These are phyloP conservation scores for Monosporascus sp. DNA, from an alignment of 2,329 filamentous ascomycete genomes.

Conservation along the genomic window DNA sequence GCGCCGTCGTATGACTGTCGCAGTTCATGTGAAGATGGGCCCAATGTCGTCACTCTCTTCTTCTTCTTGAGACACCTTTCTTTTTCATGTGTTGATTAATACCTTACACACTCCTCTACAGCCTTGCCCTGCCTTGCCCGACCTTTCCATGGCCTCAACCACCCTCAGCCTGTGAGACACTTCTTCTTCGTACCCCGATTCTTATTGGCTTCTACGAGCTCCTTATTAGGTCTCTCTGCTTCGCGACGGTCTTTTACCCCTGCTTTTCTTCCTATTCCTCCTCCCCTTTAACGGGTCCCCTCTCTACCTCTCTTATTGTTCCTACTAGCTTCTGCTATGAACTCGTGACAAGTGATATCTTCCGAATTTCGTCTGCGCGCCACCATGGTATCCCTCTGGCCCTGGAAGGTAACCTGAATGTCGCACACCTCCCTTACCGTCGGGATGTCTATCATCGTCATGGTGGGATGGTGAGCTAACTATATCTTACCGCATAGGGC, in stretches of 20 bases:
- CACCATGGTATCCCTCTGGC: conserved; percentile 78
- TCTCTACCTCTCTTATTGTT: not conserved
- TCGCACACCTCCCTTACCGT: not conserved
- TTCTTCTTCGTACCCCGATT: not conserved
- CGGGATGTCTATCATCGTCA: too few species aligned
- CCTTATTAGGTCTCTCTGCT: not conserved
- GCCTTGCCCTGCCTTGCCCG: too few species aligned
- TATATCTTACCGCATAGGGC: conserved; percentile 43
- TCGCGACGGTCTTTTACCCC: not conserved
- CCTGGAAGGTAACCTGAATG: conserved; percentile 60
- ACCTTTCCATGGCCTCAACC: too few species aligned
- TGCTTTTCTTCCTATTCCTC: not conserved
- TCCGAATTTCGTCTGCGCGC: not conserved
- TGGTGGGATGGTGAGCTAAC: not conserved
- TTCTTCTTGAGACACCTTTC: too few species aligned
- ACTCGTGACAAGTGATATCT: not conserved
- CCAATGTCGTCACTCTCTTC: too few species aligned
- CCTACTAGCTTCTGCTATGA: not conserved
- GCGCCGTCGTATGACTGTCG: too few species aligned
- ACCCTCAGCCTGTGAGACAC: too few species aligned
- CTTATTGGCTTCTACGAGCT: not conserved
- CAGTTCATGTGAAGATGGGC: too few species aligned
- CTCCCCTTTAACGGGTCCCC: not conserved
- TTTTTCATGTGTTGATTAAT: too few species aligned
- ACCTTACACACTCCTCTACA: too few species aligned